phyloP scores from a whole-genome alignment of 495 filamentous ascomycete genomes.

The Sabuloglossum arenarium region DNA sequence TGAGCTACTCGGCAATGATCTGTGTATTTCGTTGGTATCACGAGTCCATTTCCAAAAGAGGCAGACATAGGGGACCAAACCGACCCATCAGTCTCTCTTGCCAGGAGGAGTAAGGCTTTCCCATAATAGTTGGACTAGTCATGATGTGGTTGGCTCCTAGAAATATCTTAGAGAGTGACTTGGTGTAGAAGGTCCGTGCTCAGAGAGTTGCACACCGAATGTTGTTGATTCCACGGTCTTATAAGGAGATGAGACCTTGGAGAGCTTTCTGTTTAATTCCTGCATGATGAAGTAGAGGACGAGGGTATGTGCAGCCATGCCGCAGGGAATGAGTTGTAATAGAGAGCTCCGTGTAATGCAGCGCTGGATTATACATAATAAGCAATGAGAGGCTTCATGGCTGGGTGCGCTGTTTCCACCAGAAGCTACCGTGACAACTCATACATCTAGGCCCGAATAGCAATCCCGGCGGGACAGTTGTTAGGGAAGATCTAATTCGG shows the following conservation, averaged over 20 bases:
- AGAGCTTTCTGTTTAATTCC: background rate
- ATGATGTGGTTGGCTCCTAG: background rate
- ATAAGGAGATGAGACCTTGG: background rate
- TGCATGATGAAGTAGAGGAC: constrained; percentile 1
- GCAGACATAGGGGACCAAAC: background rate
- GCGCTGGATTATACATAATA: background rate
- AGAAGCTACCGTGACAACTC: background rate
- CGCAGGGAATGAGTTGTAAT: constrained; percentile 1
- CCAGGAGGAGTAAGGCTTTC: constrained; percentile 2
- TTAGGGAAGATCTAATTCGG: background rate
- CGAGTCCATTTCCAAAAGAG: background rate
- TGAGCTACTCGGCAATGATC: constrained; percentile 38
- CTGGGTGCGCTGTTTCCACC: constrained; percentile 1
- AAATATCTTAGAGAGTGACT: background rate
- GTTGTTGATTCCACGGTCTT: background rate
- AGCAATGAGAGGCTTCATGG: background rate
- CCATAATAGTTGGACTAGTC: background rate
- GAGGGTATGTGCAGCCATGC: background rate
- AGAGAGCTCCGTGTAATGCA: background rate
- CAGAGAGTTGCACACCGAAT: background rate
- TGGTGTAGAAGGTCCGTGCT: background rate
- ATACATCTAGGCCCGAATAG: background rate
- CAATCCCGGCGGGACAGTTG: background rate
- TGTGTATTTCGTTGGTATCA: constrained; percentile 13
- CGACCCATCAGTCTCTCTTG: constrained; percentile 4